phyloP scores from a whole-genome alignment of 441 rosid species.

The Cnidoscolus chayamansa region DNA sequence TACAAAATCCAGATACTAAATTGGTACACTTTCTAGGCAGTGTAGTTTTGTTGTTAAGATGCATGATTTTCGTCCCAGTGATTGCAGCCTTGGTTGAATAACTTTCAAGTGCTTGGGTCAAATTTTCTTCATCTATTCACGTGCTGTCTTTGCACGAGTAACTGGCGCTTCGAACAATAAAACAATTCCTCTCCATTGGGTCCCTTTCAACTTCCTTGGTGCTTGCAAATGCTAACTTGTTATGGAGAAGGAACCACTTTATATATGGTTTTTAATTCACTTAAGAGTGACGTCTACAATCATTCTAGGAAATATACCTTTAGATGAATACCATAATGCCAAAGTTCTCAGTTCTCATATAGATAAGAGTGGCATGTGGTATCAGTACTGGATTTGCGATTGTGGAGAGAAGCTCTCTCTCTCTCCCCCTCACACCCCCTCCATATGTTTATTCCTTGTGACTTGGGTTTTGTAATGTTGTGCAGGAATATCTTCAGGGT shows the following conservation, averaged over 20 bases:
- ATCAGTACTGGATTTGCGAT: background rate
- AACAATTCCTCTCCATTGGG: background rate
- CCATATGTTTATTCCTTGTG: constrained; percentile 5
- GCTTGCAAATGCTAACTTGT: background rate
- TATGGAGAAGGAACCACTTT: background rate
- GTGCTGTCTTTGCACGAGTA: background rate
- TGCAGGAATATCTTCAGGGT: constrained; percentile 91
- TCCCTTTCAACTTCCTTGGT: background rate
- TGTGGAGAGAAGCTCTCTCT: background rate
- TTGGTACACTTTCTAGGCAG: background rate
- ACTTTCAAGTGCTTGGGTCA: background rate
- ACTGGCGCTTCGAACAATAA: background rate
- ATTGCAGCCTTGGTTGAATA: background rate
- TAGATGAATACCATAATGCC: background rate
- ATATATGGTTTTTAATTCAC: background rate
- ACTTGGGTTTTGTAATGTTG: constrained; percentile 16
- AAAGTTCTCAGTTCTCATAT: background rate
- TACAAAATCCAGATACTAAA: background rate
- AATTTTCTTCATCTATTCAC: background rate
- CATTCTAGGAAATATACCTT: background rate
- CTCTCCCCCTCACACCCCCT: background rate
- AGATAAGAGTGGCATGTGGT: background rate
- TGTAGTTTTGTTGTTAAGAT: background rate
- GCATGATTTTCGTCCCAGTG: background rate
- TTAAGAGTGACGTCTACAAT: background rate